phyloP scores from a whole-genome alignment of 148 eudicot species.

The Persicaria tinctoria region DNA sequence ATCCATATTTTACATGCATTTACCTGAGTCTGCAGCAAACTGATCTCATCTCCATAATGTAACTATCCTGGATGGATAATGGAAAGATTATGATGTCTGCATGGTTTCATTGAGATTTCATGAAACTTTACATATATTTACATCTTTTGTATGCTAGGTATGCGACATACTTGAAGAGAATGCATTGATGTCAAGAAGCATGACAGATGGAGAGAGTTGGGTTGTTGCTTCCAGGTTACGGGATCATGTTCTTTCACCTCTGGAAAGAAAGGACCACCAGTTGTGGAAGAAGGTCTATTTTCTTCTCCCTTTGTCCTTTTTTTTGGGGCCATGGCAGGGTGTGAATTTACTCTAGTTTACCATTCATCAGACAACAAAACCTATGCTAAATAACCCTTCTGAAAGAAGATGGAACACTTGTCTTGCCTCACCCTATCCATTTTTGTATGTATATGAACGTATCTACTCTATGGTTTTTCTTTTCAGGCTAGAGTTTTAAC shows the following conservation, averaged over 20 bases:
- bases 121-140: conserved; percentile 5
- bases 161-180: conserved; percentile 89
- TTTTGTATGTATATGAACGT: neutral
- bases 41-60: neutral
- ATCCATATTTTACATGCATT: neutral
- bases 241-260: conserved; percentile 85
- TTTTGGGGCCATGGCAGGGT: neutral
- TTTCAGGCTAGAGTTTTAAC: neutral
- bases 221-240: conserved; percentile 90
- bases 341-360: neutral
- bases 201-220: conserved; percentile 67
- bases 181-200: conserved; percentile 49
- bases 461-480: neutral
- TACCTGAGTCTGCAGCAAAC: neutral
- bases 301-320: neutral
- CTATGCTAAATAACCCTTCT: neutral
- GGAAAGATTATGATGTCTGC: neutral
- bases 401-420: neutral
- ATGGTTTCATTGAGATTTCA: neutral
- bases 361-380: neutral
- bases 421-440: neutral
- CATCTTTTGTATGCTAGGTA: conserved; percentile 33
- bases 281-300: conserved; percentile 78
- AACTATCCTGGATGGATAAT: neutral
- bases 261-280: conserved; percentile 66